Conservation (phyloP, 257 asterid genomes). For the Sherardia arvensis region DNA sequence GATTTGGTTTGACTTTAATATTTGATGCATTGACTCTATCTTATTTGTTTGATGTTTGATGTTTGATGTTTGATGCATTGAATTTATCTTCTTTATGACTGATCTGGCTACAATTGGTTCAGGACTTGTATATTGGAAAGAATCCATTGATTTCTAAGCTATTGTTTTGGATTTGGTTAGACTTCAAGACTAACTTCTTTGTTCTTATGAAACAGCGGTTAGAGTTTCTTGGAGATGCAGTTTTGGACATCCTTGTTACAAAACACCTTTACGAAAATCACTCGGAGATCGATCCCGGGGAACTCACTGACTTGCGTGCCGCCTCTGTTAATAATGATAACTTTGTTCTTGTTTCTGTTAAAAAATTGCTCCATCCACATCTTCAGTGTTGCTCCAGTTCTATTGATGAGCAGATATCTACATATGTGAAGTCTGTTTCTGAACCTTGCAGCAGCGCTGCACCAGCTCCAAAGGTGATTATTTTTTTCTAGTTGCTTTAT, state of each 20-base stretch:
- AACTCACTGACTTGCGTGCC: slow-evolving; percentile 84
- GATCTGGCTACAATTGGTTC: neutral
- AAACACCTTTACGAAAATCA: slow-evolving; percentile 64
- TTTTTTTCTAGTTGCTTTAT: slow-evolving; percentile 1
- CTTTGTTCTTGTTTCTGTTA: slow-evolving; percentile 80
- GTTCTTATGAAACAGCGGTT: slow-evolving; percentile 57
- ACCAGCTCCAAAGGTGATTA: slow-evolving; percentile 68
- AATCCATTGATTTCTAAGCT: neutral
- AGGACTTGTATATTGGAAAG: neutral
- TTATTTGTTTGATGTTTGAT: no score
- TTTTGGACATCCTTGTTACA: slow-evolving; percentile 75
- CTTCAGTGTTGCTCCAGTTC: slow-evolving; percentile 50
- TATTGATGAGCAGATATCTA: slow-evolving; percentile 46
- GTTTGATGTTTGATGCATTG: no score
- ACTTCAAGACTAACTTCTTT: neutral
- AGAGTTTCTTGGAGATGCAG: slow-evolving; percentile 96
- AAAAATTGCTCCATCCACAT: slow-evolving; percentile 53
- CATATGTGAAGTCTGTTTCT: slow-evolving; percentile 42
- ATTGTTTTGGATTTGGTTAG: neutral
- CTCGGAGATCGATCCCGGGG: slow-evolving; percentile 74
- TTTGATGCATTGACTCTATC: no score
- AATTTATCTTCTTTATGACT: neutral
- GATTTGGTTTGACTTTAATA: neutral
- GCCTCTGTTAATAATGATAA: slow-evolving; percentile 83
- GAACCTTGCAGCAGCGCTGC: slow-evolving; percentile 23